phyloP scores from a whole-genome alignment of 345 rosid genomes.

The Eucalyptus decipiens region DNA sequence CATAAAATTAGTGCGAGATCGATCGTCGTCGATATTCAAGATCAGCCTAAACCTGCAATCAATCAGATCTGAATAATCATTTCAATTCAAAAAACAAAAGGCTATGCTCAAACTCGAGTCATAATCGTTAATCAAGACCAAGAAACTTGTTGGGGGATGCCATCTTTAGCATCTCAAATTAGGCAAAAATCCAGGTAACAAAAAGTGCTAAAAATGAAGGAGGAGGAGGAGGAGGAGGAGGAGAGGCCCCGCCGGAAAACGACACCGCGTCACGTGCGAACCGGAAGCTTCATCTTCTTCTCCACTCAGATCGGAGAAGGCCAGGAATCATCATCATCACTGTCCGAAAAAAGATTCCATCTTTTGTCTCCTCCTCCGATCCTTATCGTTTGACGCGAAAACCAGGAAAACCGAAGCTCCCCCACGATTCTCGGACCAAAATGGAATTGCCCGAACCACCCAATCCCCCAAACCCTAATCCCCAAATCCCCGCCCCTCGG shows the following conservation, averaged over 20 bases:
- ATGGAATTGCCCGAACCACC: neutral
- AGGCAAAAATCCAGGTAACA: neutral
- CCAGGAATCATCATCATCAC: neutral
- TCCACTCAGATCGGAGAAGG: neutral
- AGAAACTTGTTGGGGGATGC: neutral
- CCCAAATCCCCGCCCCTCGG: neutral
- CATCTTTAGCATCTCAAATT: neutral
- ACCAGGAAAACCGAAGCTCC: neutral
- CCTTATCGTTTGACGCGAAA: neutral
- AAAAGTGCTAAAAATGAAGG: neutral
- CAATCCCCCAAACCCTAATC: neutral
- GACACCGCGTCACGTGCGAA: neutral
- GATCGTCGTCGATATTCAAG: rapidly evolving
- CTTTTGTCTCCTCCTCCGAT: neutral
- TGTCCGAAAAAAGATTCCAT: neutral
- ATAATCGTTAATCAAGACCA: neutral
- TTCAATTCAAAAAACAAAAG: neutral
- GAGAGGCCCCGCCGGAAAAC: neutral
- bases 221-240: neutral
- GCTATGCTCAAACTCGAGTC: neutral
- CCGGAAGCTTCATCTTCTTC: neutral
- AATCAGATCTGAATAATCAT: neutral
- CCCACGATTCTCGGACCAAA: neutral
- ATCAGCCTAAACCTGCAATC: neutral
- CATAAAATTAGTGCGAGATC: neutral